Evolutionary conservation across 352 stramenopile genomes (phyloP).

Genomic region (Phytophthora sp.): DNA sequence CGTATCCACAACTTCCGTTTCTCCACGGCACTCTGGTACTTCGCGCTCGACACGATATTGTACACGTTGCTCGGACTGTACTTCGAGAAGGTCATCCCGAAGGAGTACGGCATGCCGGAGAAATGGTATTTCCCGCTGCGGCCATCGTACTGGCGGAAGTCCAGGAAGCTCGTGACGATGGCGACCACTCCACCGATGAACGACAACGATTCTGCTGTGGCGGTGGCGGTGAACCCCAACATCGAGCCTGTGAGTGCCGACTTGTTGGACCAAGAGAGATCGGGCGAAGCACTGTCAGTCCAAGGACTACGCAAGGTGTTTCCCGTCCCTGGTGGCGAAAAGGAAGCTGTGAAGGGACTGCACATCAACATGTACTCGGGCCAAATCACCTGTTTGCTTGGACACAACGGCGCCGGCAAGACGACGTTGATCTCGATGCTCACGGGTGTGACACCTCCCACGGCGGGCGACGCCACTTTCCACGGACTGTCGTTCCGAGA

Average conservation of each 20-base stretch:
- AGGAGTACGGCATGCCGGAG: constrained; percentile 64
- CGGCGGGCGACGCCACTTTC: constrained; percentile 56
- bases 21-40: constrained; percentile 51
- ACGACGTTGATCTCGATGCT: constrained; percentile 94
- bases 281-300: constrained; percentile 58
- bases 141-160: constrained; percentile 73
- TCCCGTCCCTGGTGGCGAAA: constrained; percentile 73
- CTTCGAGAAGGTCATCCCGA: constrained; percentile 86
- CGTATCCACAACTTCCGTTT: constrained; percentile 44
- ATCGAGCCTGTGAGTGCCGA: constrained; percentile 51
- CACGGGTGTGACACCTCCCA: constrained; percentile 62
- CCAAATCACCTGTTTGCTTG: constrained; percentile 91
- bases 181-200: constrained; percentile 58
- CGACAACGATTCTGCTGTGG: constrained; percentile 14
- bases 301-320: constrained; percentile 80
- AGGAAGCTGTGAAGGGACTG: constrained; percentile 89
- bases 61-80: constrained; percentile 90
- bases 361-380: constrained; percentile 77
- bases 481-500: constrained; percentile 47
- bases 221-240: constrained; percentile 49
- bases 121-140: constrained; percentile 89
- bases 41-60: constrained; percentile 82
- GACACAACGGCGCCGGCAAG: constrained; percentile 93
- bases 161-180: constrained; percentile 57
- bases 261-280: constrained; percentile 52